Percentiles rank a stretch among this genome's conserved stretches.
Conservation (phyloP, 169 alveolate genomes). For the Plasmodium cynomolgi region DNA sequence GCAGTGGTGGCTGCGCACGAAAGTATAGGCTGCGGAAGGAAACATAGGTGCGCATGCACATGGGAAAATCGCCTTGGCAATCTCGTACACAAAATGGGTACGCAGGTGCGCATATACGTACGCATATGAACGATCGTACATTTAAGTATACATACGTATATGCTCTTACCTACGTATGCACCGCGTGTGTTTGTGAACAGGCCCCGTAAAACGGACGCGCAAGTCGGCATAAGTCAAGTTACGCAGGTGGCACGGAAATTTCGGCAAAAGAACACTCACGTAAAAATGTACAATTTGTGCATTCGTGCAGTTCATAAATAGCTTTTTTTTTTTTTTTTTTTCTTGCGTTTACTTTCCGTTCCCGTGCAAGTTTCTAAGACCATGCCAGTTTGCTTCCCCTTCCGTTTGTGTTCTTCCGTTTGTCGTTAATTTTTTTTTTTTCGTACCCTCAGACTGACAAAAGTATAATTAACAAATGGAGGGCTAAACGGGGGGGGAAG, state of each 20-base stretch:
- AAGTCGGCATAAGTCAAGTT: neutral
- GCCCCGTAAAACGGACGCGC: neutral
- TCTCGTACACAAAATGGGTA: neutral
- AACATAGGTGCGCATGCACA: neutral
- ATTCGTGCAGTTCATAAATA: neutral
- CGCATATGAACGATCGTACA: neutral
- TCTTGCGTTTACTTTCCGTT: neutral
- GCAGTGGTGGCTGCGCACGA: conserved; percentile 1
- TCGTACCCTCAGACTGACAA: neutral
- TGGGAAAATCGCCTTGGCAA: neutral
- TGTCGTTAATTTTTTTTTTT: neutral
- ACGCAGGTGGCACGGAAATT: neutral
- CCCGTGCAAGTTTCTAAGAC: neutral
- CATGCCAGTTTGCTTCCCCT: neutral
- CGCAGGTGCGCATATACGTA: neutral
- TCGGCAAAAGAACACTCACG: neutral
- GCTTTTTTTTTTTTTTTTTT: neutral
- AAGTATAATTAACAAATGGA: neutral
- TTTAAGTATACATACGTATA: neutral
- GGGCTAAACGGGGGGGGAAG: neutral
- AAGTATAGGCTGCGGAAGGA: neutral
- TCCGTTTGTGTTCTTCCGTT: neutral
- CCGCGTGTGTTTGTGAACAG: neutral
- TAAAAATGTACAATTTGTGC: neutral
- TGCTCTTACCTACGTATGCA: neutral